Percentiles rank a stretch among this genome's conserved stretches.
These are phyloP conservation scores for Amanita molliuscula DNA, from an alignment of 768 basidiomycete genomes.

Conservation along the genomic window DNA sequence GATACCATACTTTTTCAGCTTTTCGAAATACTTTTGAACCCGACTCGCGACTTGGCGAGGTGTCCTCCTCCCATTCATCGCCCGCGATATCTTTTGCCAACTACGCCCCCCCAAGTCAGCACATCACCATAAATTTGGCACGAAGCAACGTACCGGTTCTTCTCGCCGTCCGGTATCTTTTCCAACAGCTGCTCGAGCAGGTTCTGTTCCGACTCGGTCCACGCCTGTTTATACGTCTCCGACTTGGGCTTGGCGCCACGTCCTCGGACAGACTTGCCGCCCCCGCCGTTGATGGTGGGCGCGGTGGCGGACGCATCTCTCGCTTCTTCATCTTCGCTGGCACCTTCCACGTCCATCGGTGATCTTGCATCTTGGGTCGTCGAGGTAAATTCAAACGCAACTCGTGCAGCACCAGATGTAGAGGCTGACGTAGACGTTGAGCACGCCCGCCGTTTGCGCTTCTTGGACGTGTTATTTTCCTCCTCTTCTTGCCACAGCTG, in stretches of 20 bases:
- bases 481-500: not conserved
- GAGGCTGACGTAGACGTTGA: not conserved
- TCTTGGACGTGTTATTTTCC: not conserved
- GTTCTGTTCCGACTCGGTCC: constrained; percentile 70
- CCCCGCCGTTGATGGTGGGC: not conserved
- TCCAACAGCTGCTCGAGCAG: constrained; percentile 64
- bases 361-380: constrained; percentile 5
- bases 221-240: constrained; percentile 78
- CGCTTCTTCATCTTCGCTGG: not conserved
- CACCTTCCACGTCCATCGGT: not conserved
- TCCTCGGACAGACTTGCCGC: not conserved
- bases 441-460: not conserved
- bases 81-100: constrained; percentile 74
- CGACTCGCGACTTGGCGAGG: constrained; percentile 82
- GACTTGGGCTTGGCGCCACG: constrained; percentile 31
- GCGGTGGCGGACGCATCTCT: not conserved
- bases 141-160: constrained; percentile 45
- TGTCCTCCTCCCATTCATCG: constrained; percentile 70
- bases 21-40: constrained; percentile 84
- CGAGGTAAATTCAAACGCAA: not conserved
- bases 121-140: not conserved
- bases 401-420: not conserved
- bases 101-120: constrained; percentile 22
- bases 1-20: constrained; percentile 66
- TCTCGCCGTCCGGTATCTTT: constrained; percentile 68